Conservation (phyloP, 2,329 filamentous ascomycete genomes). For the Clarireedia homoeocarpa region DNA sequence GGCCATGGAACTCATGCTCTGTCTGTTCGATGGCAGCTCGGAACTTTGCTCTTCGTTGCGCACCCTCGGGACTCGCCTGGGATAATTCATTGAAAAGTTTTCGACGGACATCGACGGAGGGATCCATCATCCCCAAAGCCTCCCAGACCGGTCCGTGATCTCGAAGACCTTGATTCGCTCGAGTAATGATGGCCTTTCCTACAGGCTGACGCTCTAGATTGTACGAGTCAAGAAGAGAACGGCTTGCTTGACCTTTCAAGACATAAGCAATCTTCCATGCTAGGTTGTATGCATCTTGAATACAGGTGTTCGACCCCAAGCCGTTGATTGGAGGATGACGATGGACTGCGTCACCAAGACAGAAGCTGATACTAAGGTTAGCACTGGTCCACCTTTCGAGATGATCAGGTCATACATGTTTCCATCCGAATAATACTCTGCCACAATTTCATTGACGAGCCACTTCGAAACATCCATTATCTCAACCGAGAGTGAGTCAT, state of each 20-base stretch:
- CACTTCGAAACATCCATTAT: constrained; percentile 49
- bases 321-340: constrained; percentile 51
- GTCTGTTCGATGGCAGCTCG: neutral
- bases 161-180: constrained; percentile 45
- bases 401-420: constrained; percentile 23
- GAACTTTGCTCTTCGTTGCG: constrained; percentile 12
- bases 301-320: constrained; percentile 50
- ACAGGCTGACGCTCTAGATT: constrained; percentile 42
- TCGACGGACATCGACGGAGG: constrained; percentile 15
- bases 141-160: constrained; percentile 42
- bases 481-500: constrained; percentile 42
- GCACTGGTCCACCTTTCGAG: no score
- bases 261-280: constrained; percentile 49
- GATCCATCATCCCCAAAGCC: constrained; percentile 36
- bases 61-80: constrained; percentile 3
- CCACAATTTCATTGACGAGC: constrained; percentile 54
- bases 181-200: constrained; percentile 31
- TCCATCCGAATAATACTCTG: constrained; percentile 40
- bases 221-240: constrained; percentile 37
- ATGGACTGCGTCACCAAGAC: constrained; percentile 47
- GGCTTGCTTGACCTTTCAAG: constrained; percentile 31
- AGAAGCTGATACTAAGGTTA: constrained; percentile 30
- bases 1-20: constrained; percentile 17
- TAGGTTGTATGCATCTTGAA: constrained; percentile 48
- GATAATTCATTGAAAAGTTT: constrained; percentile 11